phyloP scores from a whole-genome alignment of 2,329 filamentous ascomycete species.

The Thelonectria olida region DNA sequence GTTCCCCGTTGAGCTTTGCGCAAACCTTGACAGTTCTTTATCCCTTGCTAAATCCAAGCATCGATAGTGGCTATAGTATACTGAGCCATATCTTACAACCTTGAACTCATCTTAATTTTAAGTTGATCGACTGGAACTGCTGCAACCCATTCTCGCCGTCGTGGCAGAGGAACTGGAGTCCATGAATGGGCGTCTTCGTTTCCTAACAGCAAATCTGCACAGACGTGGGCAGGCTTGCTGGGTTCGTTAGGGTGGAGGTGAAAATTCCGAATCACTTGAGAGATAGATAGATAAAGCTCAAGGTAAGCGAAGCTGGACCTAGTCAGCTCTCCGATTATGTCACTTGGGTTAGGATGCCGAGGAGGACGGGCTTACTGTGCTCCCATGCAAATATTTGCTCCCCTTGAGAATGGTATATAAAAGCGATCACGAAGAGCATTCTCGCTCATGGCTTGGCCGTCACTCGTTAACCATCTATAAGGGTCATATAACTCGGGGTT shows the following conservation, averaged over 20 bases:
- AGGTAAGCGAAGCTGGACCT: constrained; percentile 23
- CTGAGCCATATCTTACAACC: too few species aligned
- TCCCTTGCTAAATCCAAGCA: too few species aligned
- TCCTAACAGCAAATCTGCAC: background rate
- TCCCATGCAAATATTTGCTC: constrained; percentile 40
- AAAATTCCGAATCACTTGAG: constrained; percentile 2
- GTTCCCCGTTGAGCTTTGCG: too few species aligned
- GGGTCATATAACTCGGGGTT: constrained; percentile 37
- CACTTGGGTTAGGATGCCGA: too few species aligned
- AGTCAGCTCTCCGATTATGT: background rate
- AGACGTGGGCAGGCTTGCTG: too few species aligned
- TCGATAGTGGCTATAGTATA: too few species aligned
- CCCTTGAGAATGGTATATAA: constrained; percentile 43
- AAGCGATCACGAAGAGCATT: constrained; percentile 36
- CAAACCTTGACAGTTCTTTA: too few species aligned
- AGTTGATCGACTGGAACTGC: constrained; percentile 13
- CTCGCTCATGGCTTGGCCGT: constrained; percentile 12
- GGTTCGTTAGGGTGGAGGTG: background rate
- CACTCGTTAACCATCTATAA: constrained; percentile 35
- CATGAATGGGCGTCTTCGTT: constrained; percentile 3
- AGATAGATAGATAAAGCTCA: constrained; percentile 25
- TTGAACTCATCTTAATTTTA: background rate
- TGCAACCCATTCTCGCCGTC: constrained; percentile 35
- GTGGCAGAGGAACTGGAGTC: constrained; percentile 30
- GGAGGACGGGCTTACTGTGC: constrained; percentile 33